Conservation (phyloP, 805 yeast species). For the Kodamaea hsintzibuensis region DNA sequence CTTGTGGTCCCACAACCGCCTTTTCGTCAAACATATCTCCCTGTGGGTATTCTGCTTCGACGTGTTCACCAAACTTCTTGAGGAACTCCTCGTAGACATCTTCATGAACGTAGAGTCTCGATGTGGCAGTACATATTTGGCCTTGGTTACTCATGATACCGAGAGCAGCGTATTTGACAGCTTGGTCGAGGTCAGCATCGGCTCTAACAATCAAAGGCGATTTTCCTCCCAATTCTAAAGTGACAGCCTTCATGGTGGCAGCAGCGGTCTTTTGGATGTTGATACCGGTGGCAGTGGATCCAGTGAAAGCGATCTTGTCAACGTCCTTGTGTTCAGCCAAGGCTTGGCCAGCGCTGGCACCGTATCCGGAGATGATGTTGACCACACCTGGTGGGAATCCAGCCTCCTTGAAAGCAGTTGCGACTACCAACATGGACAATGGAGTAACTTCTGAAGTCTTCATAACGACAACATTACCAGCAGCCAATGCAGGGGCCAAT, state of each 20-base stretch:
- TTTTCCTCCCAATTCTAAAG: conserved; percentile 74
- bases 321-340: conserved; percentile 55
- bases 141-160: conserved; percentile 69
- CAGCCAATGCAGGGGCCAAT: conserved; percentile 78
- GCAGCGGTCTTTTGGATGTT: conserved; percentile 64
- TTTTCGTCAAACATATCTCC: conserved; percentile 53
- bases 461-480: conserved; percentile 72
- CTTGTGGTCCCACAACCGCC: conserved; percentile 62
- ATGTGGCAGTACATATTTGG: conserved; percentile 68
- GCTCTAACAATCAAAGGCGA: conserved; percentile 63
- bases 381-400: conserved; percentile 80
- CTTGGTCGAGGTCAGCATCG: conserved; percentile 65
- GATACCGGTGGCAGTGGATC: conserved; percentile 63
- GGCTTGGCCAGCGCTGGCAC: conserved; percentile 67
- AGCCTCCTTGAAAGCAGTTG: conserved; percentile 56
- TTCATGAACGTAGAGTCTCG: conserved; percentile 61
- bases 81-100: conserved; percentile 56
- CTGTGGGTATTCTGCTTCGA: conserved; percentile 50
- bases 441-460: conserved; percentile 81
- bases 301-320: conserved; percentile 56
- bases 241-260: conserved; percentile 58
- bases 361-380: conserved; percentile 70
- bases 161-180: conserved; percentile 65
- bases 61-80: conserved; percentile 43
- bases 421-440: conserved; percentile 62